Conservation (phyloP, 805 yeast species). For the Yarrowia deformans region DNA sequence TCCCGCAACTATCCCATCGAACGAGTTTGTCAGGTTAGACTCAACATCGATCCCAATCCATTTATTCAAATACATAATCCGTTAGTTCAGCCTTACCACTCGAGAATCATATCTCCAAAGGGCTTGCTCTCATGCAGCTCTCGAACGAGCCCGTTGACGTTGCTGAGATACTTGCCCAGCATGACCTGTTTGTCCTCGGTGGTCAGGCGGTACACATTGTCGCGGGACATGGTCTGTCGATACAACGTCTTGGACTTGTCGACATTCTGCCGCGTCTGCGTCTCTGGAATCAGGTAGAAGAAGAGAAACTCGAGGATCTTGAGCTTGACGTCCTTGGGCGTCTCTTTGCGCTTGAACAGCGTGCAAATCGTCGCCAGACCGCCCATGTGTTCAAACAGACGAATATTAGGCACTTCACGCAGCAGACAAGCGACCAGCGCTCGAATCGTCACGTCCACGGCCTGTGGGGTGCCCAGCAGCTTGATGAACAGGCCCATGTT, state of each 20-base stretch:
- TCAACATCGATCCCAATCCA: no score
- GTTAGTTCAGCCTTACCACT: slow-evolving; percentile 50
- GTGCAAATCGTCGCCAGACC: slow-evolving; percentile 65
- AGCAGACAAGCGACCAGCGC: slow-evolving; percentile 66
- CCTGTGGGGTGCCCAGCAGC: slow-evolving; percentile 44
- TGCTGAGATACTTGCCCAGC: slow-evolving; percentile 55
- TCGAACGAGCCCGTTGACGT: slow-evolving; percentile 57
- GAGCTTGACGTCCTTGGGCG: slow-evolving; percentile 63
- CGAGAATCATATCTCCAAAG: slow-evolving; percentile 58
- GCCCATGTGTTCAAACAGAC: slow-evolving; percentile 63
- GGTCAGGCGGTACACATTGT: slow-evolving; percentile 50
- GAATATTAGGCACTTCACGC: slow-evolving; percentile 61
- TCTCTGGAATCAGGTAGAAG: slow-evolving; percentile 72
- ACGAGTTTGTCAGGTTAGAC: no score
- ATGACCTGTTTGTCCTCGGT: slow-evolving; percentile 57
- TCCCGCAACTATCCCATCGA: no score
- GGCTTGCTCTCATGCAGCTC: slow-evolving; percentile 58
- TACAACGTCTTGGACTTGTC: slow-evolving; percentile 41
- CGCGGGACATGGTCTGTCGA: slow-evolving; percentile 42
- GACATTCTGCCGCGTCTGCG: slow-evolving; percentile 43
- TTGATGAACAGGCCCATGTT: slow-evolving; percentile 48
- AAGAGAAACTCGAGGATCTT: slow-evolving; percentile 72
- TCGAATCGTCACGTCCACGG: slow-evolving; percentile 57
- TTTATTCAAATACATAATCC: no score
- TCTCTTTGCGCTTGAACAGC: slow-evolving; percentile 52